phyloP scores from a whole-genome alignment of 768 basidiomycete genomes.

The Tulasnella sp. region DNA sequence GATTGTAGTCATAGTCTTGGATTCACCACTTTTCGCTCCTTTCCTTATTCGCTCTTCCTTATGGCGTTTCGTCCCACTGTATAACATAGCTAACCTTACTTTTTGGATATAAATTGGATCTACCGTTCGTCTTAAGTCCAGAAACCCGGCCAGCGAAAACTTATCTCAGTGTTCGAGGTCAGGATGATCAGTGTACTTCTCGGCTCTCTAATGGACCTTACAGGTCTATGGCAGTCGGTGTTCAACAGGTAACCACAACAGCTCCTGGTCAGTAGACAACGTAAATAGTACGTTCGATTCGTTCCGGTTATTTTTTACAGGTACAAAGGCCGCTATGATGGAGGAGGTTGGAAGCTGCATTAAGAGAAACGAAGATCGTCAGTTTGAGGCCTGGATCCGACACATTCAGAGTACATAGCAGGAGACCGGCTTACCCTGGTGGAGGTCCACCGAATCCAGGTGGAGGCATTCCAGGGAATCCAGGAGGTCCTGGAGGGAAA shows the following conservation, averaged over 20 bases:
- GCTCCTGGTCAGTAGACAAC: neutral
- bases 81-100: neutral
- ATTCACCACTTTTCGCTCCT: neutral
- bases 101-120: neutral
- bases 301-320: constrained; percentile 3
- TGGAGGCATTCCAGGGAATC: constrained; percentile 58
- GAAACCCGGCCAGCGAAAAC: too few species aligned
- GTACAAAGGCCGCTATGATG: constrained; percentile 5
- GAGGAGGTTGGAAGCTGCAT: constrained; percentile 46
- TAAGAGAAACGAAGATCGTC: neutral
- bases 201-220: too few species aligned
- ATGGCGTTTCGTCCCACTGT: neutral
- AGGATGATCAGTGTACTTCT: too few species aligned
- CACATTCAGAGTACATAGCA: neutral
- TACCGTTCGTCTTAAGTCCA: neutral
- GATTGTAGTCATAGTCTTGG: neutral
- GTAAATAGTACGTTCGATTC: neutral
- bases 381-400: neutral
- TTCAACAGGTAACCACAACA: neutral
- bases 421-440: constrained; percentile 59
- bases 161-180: too few species aligned
- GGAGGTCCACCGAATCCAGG: constrained; percentile 53
- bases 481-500: constrained; percentile 39
- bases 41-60: neutral
- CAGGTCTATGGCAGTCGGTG: neutral